phyloP scores from a whole-genome alignment of 78 protist genomes.

The Pigoraptor vietnamica region DNA sequence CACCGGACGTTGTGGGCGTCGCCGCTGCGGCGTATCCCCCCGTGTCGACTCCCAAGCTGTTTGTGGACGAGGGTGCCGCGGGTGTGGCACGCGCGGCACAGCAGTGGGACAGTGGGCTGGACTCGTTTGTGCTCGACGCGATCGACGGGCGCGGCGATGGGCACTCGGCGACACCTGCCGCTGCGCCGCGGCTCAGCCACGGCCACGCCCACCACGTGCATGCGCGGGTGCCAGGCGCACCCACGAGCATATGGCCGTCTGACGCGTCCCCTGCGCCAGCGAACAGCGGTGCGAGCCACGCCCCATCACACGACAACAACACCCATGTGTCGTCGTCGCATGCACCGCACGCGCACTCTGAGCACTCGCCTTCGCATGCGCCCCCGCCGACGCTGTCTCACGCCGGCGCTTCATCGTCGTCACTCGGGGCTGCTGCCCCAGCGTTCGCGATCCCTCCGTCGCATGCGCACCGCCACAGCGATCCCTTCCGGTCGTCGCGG shows the following conservation, averaged over 20 bases:
- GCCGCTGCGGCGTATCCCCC: not conserved
- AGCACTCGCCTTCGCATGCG: too few relatives aligned
- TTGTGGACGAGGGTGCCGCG: not conserved
- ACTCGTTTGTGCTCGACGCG: not conserved
- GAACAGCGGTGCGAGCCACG: too few relatives aligned
- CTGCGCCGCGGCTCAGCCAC: not conserved
- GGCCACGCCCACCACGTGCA: not conserved
- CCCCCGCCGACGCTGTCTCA: too few relatives aligned
- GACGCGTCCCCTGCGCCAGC: not conserved
- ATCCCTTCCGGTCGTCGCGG: not conserved
- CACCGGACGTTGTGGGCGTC: not conserved
- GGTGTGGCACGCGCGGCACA: not conserved
- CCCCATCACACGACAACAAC: too few relatives aligned
- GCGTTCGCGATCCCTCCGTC: not conserved
- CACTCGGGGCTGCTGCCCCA: not conserved
- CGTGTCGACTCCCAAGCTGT: not conserved
- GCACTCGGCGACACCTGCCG: not conserved
- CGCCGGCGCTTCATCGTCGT: too few relatives aligned
- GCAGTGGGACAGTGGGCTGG: not conserved
- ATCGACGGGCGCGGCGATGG: too few relatives aligned
- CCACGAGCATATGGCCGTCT: not conserved
- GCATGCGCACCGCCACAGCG: not conserved
- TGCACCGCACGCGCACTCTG: too few relatives aligned
- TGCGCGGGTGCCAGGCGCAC: not conserved
- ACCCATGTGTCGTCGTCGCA: too few relatives aligned